These are phyloP conservation scores for Tricholomella constricta DNA, from an alignment of 768 basidiomycete species.

Conservation along the genomic window DNA sequence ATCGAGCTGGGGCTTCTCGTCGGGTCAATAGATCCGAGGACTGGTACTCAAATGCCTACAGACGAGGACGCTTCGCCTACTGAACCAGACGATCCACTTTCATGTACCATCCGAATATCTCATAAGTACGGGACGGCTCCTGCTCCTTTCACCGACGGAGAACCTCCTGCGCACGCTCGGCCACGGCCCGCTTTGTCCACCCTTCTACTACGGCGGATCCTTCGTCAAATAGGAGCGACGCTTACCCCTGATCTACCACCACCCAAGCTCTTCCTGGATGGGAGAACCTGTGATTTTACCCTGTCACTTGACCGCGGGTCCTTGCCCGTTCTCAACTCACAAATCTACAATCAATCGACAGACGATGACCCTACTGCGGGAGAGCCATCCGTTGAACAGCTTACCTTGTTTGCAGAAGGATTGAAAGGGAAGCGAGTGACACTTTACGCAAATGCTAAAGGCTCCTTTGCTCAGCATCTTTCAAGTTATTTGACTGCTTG, in stretches of 20 bases:
- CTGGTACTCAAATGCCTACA: constrained; percentile 8
- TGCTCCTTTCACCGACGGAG: constrained; percentile 21
- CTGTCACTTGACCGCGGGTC: constrained; percentile 65
- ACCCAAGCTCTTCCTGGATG: constrained; percentile 40
- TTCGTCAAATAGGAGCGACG: constrained; percentile 58
- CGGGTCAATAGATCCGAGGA: constrained; percentile 17
- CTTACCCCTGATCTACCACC: constrained; percentile 47
- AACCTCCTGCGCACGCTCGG: constrained; percentile 38
- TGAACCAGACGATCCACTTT: constrained; percentile 37
- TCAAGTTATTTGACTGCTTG: constrained; percentile 92
- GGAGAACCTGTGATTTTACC: constrained; percentile 66
- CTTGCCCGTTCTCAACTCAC: constrained; percentile 41
- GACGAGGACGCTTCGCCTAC: constrained; percentile 23
- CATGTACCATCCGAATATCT: constrained; percentile 48
- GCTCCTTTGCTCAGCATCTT: constrained; percentile 89
- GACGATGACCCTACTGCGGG: constrained; percentile 53
- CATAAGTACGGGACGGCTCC: constrained; percentile 41
- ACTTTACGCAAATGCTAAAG: constrained; percentile 83
- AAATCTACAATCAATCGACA: constrained; percentile 43
- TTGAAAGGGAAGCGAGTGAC: constrained; percentile 82
- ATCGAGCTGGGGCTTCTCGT: constrained; percentile 83
- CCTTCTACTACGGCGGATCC: constrained; percentile 59
- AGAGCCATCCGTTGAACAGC: constrained; percentile 81
- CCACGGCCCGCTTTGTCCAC: constrained; percentile 43
- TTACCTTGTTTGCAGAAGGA: constrained; percentile 77